A percentile compares a stretch with the other conserved stretches of the same genome.
Conservation (phyloP, 129 eudicot species). For the Flaveria robusta region DNA sequence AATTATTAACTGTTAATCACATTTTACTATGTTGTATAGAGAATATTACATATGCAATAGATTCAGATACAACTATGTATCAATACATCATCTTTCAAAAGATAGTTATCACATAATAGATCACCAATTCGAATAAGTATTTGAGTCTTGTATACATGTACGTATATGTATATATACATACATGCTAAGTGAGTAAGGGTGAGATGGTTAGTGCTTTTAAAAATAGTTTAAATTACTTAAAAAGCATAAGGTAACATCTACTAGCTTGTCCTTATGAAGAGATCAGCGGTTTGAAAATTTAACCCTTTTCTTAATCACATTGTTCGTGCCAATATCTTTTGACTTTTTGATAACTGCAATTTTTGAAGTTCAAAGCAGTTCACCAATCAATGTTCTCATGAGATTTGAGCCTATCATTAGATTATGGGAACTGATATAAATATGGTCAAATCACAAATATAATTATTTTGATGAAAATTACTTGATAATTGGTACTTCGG, state of each 20-base stretch:
- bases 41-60: not conserved
- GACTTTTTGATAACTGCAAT: constrained; percentile 13
- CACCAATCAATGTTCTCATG: not conserved
- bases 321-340: constrained; percentile 13
- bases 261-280: not conserved
- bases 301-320: not conserved
- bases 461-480: not conserved
- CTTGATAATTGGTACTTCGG: no score
- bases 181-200: not conserved
- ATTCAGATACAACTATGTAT: not conserved
- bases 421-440: not conserved
- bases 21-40: not conserved
- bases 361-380: not conserved
- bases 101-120: not conserved
- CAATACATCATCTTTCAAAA: not conserved
- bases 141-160: not conserved
- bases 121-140: not conserved
- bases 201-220: not conserved
- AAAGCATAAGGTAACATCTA: not conserved
- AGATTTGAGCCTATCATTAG: not conserved
- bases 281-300: not conserved
- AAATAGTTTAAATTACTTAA: not conserved
- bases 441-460: not conserved
- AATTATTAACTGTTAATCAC: not conserved
- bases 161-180: not conserved